Base-by-base conservation (phyloP, 345 rosid species). In the Linum lewisii region DNA sequence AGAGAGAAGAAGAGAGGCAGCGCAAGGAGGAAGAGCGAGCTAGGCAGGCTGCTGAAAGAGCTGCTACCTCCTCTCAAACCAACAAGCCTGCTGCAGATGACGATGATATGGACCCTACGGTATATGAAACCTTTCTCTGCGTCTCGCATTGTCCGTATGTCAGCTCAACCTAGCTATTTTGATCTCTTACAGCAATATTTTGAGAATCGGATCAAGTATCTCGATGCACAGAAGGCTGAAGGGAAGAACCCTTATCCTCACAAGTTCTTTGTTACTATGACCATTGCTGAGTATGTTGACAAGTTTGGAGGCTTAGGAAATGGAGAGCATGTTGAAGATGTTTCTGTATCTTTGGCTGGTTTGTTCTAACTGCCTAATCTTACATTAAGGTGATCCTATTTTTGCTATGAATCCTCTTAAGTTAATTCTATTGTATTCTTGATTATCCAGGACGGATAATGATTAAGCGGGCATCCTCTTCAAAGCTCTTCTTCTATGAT, bases 61-160 rank as follows among this genome's bases (percentile, higher is more conserved):
- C 73, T 2, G 51, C 57, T 36, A 50, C 36, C 32, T n/a, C n/a
- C n/a, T 11, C 55, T 42, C 62, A 60, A 6, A 29, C 14, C 21
- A 63, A 60, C 49, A 71, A 65, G 51, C 62, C 70, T 14, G 66
- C 42, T 7, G 82, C 80, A 51, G 93, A 93, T 71, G 97, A 93
- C 57, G 99, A 94, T 7, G 96, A 94, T 51, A 89, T 90, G 95
- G 99, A 94, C 69, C 90, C 99, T 6, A 90, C 95, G 56, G 99
- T 94, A 79, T 1, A 23, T 15, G 54, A 45, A 44, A 37, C 51
- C 3, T 52, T 21, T 1, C 63, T 34, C n/a, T 19, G 44, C n/a
- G 21, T 45, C 16, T 34, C 13, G 15, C 21, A 53, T 47, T 36
- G 21, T 7, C 22, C 22, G 24, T 6, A 10, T 54, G 14, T 24